Conservation (phyloP, 306 rosid species). For the Biancaea sappan region DNA sequence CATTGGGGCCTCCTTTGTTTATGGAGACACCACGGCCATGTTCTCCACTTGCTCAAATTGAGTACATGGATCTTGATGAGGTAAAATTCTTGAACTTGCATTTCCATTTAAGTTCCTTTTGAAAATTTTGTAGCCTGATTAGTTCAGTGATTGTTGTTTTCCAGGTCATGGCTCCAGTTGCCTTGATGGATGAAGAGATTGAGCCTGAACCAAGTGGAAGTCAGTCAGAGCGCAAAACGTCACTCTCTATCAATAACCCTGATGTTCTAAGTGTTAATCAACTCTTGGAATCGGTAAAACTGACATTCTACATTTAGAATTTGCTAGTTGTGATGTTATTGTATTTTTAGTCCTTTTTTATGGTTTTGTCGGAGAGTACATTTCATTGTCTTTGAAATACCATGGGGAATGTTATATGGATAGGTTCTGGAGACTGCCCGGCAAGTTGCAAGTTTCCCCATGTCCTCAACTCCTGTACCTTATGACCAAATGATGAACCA, state of each 20-base stretch:
- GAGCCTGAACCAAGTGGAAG: conserved; percentile 77
- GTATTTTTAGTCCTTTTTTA: conserved; percentile 31
- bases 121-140: conserved; percentile 26
- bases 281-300: conserved; percentile 90
- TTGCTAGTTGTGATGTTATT: conserved; percentile 14
- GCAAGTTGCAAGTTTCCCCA: conserved; percentile 85
- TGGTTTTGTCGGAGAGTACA: conserved; percentile 24
- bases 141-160: conserved; percentile 36
- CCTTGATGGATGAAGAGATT: conserved; percentile 68
- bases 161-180: conserved; percentile 61
- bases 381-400: conserved; percentile 26
- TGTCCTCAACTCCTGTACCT: conserved; percentile 73
- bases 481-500: conserved; percentile 93
- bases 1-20: conserved; percentile 84
- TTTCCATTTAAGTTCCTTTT: conserved; percentile 32
- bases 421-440: conserved; percentile 92
- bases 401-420: conserved; percentile 32
- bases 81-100: conserved; percentile 41
- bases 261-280: conserved; percentile 82
- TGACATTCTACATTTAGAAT: conserved; percentile 20
- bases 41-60: conserved; percentile 77
- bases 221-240: conserved; percentile 79
- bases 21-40: conserved; percentile 90
- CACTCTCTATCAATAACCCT: conserved; percentile 59
- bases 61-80: conserved; percentile 72